Percentiles rank a stretch among this genome's conserved stretches.
phyloP scores from a whole-genome alignment of 768 basidiomycete species.

The Tylopilus sp. region DNA sequence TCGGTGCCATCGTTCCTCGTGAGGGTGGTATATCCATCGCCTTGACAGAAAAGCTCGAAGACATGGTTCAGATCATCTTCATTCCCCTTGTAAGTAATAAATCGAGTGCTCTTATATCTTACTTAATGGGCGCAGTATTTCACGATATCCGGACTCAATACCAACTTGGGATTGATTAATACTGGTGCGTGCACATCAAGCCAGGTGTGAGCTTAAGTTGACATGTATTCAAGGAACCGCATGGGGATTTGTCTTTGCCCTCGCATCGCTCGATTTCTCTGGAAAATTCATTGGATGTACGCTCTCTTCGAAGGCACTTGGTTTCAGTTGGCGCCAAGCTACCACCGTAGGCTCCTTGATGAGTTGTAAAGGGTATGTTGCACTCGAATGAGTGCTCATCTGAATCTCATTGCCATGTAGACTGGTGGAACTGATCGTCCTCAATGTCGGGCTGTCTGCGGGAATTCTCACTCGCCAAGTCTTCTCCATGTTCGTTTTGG shows the following conservation, averaged over 20 bases:
- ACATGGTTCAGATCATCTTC: constrained; percentile 89
- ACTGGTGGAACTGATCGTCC: constrained; percentile 90
- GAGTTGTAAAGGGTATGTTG: constrained; percentile 88
- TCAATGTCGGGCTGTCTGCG: constrained; percentile 87
- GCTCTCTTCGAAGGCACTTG: constrained; percentile 59
- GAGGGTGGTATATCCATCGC: constrained; percentile 82
- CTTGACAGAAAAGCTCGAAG: constrained; percentile 91
- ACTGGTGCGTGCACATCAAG: constrained; percentile 42
- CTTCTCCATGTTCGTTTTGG: constrained; percentile 95
- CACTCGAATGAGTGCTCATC: background rate
- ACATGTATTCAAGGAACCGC: constrained; percentile 50
- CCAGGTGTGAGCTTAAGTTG: background rate
- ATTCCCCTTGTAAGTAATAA: constrained; percentile 67
- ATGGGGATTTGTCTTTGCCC: constrained; percentile 86
- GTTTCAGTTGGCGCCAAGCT: constrained; percentile 80
- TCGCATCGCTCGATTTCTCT: constrained; percentile 71
- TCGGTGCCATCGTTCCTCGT: constrained; percentile 79
- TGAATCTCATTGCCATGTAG: constrained; percentile 33
- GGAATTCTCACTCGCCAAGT: constrained; percentile 73
- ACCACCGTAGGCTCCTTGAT: constrained; percentile 88
- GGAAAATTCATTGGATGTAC: constrained; percentile 90
- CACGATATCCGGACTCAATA: constrained; percentile 88
- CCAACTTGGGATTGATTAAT: constrained; percentile 81
- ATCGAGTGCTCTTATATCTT: background rate
- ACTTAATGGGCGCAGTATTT: constrained; percentile 64